Percentiles rank a stretch among this genome's conserved stretches.
Evolutionary conservation across 495 filamentous ascomycete genomes (phyloP).

Genomic region (Aspergillus hancockii): DNA sequence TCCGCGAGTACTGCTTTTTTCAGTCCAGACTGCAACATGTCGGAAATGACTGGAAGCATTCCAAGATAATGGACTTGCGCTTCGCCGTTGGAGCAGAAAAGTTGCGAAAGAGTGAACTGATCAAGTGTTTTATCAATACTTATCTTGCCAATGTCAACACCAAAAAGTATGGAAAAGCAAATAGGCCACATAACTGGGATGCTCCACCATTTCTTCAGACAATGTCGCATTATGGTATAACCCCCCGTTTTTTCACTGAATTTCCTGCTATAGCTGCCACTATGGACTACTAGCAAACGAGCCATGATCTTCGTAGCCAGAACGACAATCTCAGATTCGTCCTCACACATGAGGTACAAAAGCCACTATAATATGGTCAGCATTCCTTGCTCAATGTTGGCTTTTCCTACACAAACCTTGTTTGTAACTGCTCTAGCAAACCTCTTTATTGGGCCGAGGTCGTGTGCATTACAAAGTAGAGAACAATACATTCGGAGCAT

Average conservation of each 20-base stretch:
- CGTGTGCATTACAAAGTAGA: conserved; percentile 73
- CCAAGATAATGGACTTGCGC: conserved; percentile 73
- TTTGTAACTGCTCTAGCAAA: conserved; percentile 96
- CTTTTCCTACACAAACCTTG: conserved; percentile 62
- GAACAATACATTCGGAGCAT: conserved; percentile 82
- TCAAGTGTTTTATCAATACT: conserved; percentile 74
- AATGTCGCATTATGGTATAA: conserved; percentile 77
- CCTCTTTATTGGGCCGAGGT: conserved; percentile 66
- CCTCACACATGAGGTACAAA: conserved; percentile 86
- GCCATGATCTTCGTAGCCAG: conserved; percentile 82
- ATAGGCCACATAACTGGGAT: conserved; percentile 82
- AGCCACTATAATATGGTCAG: conserved; percentile 68
- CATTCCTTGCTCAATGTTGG: background rate
- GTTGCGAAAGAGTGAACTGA: conserved; percentile 67
- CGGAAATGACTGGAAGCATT: conserved; percentile 75
- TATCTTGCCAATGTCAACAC: conserved; percentile 72
- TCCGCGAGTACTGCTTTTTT: conserved; percentile 44
- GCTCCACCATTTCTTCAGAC: conserved; percentile 87
- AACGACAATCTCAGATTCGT: conserved; percentile 79
- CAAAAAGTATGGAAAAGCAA: conserved; percentile 88
- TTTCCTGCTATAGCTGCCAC: conserved; percentile 75
- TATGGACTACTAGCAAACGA: conserved; percentile 80
- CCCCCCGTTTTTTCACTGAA: conserved; percentile 84
- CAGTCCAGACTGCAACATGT: conserved; percentile 83
- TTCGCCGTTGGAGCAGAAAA: conserved; percentile 57